A percentile compares a stretch with the other conserved stretches of the same genome.
Evolutionary conservation across 208 protist species (phyloP).

Genomic region (Entamoeba dispar): DNA sequence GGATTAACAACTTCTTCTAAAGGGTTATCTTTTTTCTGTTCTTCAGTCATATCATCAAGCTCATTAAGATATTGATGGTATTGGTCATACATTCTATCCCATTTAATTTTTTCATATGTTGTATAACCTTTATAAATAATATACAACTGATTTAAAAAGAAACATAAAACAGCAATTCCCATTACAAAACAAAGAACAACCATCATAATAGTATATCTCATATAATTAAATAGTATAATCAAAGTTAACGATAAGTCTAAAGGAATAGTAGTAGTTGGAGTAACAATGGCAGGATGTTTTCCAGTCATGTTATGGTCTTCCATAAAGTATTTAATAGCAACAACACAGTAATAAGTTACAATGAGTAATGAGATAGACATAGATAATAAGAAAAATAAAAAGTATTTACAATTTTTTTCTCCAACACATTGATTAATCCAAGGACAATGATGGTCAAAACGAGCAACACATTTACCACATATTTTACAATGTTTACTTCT

Average conservation of each 20-base stretch:
- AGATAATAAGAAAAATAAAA: background rate
- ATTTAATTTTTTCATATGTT: background rate
- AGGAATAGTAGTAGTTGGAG: background rate
- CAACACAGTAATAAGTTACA: background rate
- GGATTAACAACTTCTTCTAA: background rate
- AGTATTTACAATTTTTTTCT: background rate
- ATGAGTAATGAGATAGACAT: background rate
- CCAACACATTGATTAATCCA: background rate
- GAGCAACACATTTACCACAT: slow-evolving; percentile 5
- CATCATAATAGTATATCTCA: background rate
- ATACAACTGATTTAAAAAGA: background rate
- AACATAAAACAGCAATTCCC: background rate
- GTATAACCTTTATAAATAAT: background rate
- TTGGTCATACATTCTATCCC: background rate
- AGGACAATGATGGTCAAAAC: slow-evolving; percentile 22
- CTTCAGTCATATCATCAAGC: background rate
- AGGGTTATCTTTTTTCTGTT: background rate
- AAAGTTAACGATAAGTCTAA: background rate
- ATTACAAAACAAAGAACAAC: background rate
- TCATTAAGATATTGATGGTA: background rate
- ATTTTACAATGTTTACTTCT: slow-evolving; percentile 9
- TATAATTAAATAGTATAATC: background rate
- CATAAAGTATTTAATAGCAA: background rate
- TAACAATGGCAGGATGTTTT: background rate
- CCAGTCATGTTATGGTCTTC: background rate